phyloP scores from a whole-genome alignment of 345 rosid genomes.

The Corchorus olitorius region DNA sequence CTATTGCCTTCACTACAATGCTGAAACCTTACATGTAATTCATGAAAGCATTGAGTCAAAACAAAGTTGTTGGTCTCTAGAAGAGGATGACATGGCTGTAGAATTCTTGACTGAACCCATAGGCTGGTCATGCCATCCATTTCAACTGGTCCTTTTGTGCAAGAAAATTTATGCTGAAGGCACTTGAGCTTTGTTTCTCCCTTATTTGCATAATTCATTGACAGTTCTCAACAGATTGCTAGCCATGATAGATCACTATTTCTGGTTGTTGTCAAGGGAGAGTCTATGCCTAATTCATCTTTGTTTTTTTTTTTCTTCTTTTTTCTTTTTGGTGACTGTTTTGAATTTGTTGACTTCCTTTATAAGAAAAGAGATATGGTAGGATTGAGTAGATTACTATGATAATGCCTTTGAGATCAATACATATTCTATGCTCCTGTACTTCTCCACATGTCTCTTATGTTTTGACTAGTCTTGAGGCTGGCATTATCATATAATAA shows the following conservation, averaged over 20 bases:
- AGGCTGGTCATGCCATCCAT: background rate
- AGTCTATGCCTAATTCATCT: too few species aligned
- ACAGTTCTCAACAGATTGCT: background rate
- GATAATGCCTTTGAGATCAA: background rate
- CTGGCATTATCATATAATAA: background rate
- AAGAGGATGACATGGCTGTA: background rate
- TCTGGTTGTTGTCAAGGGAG: background rate
- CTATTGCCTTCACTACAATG: too few species aligned
- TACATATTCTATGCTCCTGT: background rate
- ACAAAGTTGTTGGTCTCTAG: background rate
- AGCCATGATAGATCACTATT: background rate
- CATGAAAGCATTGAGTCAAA: background rate
- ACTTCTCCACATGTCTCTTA: background rate
- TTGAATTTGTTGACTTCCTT: background rate
- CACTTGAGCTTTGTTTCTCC: background rate
- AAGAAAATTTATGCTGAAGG: background rate
- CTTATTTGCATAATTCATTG: background rate
- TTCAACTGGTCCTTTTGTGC: background rate
- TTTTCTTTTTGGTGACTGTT: too few species aligned
- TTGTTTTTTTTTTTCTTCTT: too few species aligned
- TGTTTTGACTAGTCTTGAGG: background rate
- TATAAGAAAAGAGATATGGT: constrained; percentile 5
- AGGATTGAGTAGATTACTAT: background rate
- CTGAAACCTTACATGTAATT: too few species aligned
- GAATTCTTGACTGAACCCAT: background rate